Percentiles rank a stretch among this genome's conserved stretches.
Evolutionary conservation across 179 eudicot species (phyloP).

Genomic region (Spergularia azorica): DNA sequence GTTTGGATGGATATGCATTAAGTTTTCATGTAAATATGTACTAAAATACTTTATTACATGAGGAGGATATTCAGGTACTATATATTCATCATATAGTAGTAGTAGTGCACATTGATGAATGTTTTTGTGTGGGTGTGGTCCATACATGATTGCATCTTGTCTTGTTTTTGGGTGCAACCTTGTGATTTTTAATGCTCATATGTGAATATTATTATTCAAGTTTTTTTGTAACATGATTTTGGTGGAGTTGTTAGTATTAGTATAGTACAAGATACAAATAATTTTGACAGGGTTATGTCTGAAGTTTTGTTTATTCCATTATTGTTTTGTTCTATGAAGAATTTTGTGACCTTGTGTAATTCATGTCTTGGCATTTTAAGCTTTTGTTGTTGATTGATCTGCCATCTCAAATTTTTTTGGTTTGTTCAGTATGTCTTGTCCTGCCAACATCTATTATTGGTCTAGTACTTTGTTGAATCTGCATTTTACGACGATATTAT

Average conservation of each 20-base stretch:
- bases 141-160: constrained; percentile 34
- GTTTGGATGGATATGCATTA: background rate
- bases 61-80: constrained; percentile 49
- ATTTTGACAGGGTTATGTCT: constrained; percentile 15
- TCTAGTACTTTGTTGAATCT: background rate
- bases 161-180: constrained; percentile 6
- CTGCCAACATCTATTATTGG: background rate
- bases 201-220: background rate
- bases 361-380: constrained; percentile 20
- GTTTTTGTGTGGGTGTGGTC: constrained; percentile 49
- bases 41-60: background rate
- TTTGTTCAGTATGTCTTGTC: constrained; percentile 13
- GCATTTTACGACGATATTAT: background rate
- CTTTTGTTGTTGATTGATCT: constrained; percentile 11
- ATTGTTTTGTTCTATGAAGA: constrained; percentile 26
- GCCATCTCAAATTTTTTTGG: background rate
- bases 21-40: constrained; percentile 4
- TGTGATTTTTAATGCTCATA: background rate
- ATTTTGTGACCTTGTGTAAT: constrained; percentile 16
- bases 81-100: background rate
- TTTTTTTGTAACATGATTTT: background rate
- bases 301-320: constrained; percentile 19
- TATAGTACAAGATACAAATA: constrained; percentile 8
- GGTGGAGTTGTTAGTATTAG: constrained; percentile 13
- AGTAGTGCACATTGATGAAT: constrained; percentile 10